Percentiles rank a stretch among this genome's conserved stretches.
These are phyloP conservation scores for Hypoxylon trugodes DNA, from an alignment of 495 filamentous ascomycete genomes.

Conservation along the genomic window DNA sequence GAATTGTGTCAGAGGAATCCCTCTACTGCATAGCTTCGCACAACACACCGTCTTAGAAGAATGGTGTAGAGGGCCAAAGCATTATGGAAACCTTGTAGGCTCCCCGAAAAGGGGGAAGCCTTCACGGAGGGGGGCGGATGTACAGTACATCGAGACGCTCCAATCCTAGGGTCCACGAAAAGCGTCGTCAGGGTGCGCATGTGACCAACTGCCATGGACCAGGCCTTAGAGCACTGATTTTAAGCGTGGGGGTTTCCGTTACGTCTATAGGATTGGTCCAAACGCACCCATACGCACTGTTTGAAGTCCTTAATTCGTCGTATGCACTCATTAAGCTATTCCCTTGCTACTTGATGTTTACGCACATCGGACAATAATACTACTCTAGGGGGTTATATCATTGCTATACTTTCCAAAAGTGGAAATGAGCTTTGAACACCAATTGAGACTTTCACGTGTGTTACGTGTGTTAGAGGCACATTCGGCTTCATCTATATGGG, in stretches of 20 bases:
- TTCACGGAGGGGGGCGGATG: slow-evolving; percentile 10
- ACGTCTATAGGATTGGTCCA: slow-evolving; percentile 29
- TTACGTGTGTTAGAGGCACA: slow-evolving; percentile 8
- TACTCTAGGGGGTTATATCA: slow-evolving; percentile 6
- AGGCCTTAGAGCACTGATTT: slow-evolving; percentile 21
- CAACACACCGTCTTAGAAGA: slow-evolving; percentile 25
- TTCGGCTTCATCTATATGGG: slow-evolving; percentile 19
- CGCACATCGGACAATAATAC: slow-evolving; percentile 26
- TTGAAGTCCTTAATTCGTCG: slow-evolving; percentile 12
- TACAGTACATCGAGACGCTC: slow-evolving; percentile 22
- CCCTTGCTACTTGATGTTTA: slow-evolving; percentile 1
- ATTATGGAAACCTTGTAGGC: slow-evolving; percentile 21
- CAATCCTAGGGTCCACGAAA: slow-evolving; percentile 26
- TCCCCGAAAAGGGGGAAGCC: no score
- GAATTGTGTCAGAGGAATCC: slow-evolving; percentile 15
- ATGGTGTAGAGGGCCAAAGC: slow-evolving; percentile 30
- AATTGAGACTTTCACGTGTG: slow-evolving; percentile 23
- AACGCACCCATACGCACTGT: slow-evolving; percentile 4
- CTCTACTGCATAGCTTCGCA: slow-evolving; percentile 16
- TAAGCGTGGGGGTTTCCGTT: slow-evolving; percentile 39
- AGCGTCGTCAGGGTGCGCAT: slow-evolving; percentile 38
- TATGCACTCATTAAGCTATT: slow-evolving; percentile 21
- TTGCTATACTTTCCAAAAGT: slow-evolving; percentile 40
- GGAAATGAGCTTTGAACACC: slow-evolving; percentile 39
- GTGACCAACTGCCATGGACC: slow-evolving; percentile 32